phyloP scores from a whole-genome alignment of 2,329 filamentous ascomycete species.

The Ophiostoma sp. region DNA sequence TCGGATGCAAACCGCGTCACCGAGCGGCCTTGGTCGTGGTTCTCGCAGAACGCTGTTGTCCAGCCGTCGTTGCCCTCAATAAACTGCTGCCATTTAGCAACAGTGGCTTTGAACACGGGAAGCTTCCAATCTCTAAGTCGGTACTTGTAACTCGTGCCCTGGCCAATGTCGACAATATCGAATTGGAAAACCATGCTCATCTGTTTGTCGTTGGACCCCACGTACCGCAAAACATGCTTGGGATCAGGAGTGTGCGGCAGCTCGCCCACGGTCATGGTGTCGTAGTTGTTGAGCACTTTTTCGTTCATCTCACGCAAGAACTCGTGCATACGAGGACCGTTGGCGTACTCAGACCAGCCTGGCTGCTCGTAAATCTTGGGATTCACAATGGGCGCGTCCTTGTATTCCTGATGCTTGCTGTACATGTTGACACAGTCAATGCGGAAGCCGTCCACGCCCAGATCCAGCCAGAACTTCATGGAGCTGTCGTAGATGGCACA shows the following conservation, averaged over 20 bases:
- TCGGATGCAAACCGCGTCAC: constrained; percentile 50
- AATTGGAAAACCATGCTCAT: constrained; percentile 68
- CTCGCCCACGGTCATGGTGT: constrained; percentile 67
- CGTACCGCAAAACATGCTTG: constrained; percentile 53
- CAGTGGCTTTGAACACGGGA: constrained; percentile 39
- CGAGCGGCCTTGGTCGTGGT: constrained; percentile 57
- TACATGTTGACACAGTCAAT: constrained; percentile 71
- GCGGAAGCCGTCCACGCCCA: constrained; percentile 68
- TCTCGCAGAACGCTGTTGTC: constrained; percentile 58
- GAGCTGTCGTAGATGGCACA: constrained; percentile 64
- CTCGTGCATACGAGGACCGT: constrained; percentile 64
- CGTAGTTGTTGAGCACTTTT: constrained; percentile 53
- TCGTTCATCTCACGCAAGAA: constrained; percentile 61
- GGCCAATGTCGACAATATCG: constrained; percentile 57
- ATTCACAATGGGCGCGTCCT: constrained; percentile 46
- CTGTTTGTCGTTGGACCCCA: constrained; percentile 53
- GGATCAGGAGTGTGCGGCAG: constrained; percentile 58
- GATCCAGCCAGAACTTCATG: constrained; percentile 74
- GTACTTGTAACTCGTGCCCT: constrained; percentile 45
- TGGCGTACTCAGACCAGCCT: constrained; percentile 54
- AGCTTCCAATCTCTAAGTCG: constrained; percentile 49
- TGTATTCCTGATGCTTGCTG: constrained; percentile 53
- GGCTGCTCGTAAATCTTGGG: constrained; percentile 48
- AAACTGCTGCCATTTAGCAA: constrained; percentile 48
- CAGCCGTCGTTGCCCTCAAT: constrained; percentile 50